Conservation (phyloP, 1,284 basidiomycete genomes). For the Ganoderma resinaceum region DNA sequence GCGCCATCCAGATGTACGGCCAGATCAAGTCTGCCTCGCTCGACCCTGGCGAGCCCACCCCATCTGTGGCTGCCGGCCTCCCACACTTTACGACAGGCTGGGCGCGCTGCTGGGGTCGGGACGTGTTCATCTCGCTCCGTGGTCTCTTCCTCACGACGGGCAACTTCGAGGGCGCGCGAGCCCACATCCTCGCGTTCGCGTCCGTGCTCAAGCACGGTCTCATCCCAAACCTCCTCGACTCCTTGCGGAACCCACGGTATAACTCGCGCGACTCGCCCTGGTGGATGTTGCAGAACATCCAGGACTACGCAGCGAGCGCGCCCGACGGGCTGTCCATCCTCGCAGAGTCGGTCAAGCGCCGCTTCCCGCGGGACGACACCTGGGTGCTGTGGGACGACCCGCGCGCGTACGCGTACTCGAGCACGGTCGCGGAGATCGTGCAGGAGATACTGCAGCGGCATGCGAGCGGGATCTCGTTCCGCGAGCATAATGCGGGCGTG, state of each 20-base stretch:
- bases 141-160: slow-evolving; percentile 94
- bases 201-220: slow-evolving; percentile 89
- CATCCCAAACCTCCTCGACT: slow-evolving; percentile 94
- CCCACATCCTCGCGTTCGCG: slow-evolving; percentile 90
- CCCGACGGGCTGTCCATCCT: slow-evolving; percentile 88
- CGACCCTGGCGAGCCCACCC: slow-evolving; percentile 69
- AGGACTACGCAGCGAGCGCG: slow-evolving; percentile 88
- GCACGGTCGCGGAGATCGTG: slow-evolving; percentile 90
- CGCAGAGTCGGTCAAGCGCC: slow-evolving; percentile 82
- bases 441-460: slow-evolving; percentile 97
- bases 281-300: slow-evolving; percentile 99
- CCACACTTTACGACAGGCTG: slow-evolving; percentile 92
- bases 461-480: slow-evolving; percentile 91
- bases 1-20: slow-evolving; percentile 92
- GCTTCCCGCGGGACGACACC: slow-evolving; percentile 93
- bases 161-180: slow-evolving; percentile 84
- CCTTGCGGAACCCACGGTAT: slow-evolving; percentile 85
- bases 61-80: slow-evolving; percentile 92
- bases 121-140: slow-evolving; percentile 93
- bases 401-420: slow-evolving; percentile 82
- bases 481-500: slow-evolving; percentile 96
- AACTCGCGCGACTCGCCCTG: slow-evolving; percentile 94
- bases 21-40: slow-evolving; percentile 89
- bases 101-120: slow-evolving; percentile 97
- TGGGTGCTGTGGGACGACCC: slow-evolving; percentile 95